Evolutionary conservation across 768 basidiomycete genomes (phyloP), one percentile per base, ranked within the genome.

Genomic region (Lactifluus pinguis): DNA sequence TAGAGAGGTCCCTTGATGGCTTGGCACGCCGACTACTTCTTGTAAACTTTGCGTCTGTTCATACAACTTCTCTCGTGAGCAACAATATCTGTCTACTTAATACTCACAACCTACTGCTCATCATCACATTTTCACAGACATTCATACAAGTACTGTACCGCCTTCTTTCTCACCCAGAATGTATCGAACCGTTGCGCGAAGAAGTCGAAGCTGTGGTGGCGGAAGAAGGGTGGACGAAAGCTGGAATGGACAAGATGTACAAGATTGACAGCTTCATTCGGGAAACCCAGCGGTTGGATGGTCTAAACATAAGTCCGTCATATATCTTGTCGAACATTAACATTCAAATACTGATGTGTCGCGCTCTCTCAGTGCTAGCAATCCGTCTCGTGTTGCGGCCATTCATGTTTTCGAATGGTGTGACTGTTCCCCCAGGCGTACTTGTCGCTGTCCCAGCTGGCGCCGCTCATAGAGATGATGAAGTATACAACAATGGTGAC

Each of bases 11-110:
- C 0, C 56, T 73, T 9, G 66, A 65, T 19, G 69, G 74, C 34
- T 65, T 79, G 8, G 70, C 72, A 9, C 55, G 59, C 4, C 61
- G 65, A 19, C 44, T 74, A 6, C 60, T 74, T 9, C 11, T 57
- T 15, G 50, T 72, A 30, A 76, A 75, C 62, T 73, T 76, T 63
- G 71, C 73, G 1, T 71, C 72, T 6, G 75, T 73, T 11, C 73
- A 76, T 55, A 69, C 73, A 2, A 67, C 68, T 0, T 64, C 71
- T 0, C 62, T 67, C 49, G 73, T 71, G 42, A 29, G 69, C 62
- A 14, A 41, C 17, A 21, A 8, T 14, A 9, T 34, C 32, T 34
- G 3, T 10, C 11, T 25, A 25, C n/a, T n/a, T n/a, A n/a, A n/a
- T n/a, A n/a, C 4, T 19, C 6, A 17, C 17, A 1, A 39, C 7